Percentiles rank a stretch among this genome's conserved stretches.
Conservation (phyloP, 139 green algal species). For the Penium margaritaceum region DNA sequence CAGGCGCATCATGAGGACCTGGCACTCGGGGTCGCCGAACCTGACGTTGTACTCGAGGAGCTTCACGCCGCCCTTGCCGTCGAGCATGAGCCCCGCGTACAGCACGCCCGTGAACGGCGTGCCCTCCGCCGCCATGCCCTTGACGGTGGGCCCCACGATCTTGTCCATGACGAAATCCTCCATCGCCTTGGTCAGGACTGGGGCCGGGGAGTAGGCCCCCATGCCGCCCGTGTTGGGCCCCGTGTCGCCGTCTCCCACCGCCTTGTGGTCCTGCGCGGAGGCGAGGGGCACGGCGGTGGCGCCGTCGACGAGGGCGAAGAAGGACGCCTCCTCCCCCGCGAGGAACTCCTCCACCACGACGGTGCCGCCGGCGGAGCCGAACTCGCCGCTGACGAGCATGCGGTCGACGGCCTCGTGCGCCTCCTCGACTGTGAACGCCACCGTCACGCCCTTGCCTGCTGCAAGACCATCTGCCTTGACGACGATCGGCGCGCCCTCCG, state of each 20-base stretch:
- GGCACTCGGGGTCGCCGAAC: slow-evolving; percentile 96
- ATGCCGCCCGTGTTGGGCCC: slow-evolving; percentile 96
- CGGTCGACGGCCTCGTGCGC: slow-evolving; percentile 72
- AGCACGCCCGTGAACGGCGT: slow-evolving; percentile 78
- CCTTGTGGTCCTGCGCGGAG: slow-evolving; percentile 85
- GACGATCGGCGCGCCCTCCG: slow-evolving; percentile 76
- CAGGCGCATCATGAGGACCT: slow-evolving; percentile 82
- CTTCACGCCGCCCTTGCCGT: slow-evolving; percentile 61
- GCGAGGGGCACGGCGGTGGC: slow-evolving; percentile 44
- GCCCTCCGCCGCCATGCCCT: slow-evolving; percentile 76
- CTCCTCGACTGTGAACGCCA: slow-evolving; percentile 70
- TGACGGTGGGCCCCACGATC: slow-evolving; percentile 77
- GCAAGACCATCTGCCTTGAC: slow-evolving; percentile 92
- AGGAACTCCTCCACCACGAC: slow-evolving; percentile 94
- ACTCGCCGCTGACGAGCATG: slow-evolving; percentile 67
- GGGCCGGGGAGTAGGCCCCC: slow-evolving; percentile 89
- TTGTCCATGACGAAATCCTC: slow-evolving; percentile 67
- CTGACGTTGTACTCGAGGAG: slow-evolving; percentile 95
- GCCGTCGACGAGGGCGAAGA: slow-evolving; percentile 90
- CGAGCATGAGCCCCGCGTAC: slow-evolving; percentile 95
- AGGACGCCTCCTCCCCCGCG: slow-evolving; percentile 84
- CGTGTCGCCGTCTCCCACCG: slow-evolving; percentile 82
- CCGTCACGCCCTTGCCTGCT: slow-evolving; percentile 86
- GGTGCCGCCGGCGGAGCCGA: slow-evolving; percentile 66
- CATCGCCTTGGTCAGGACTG: slow-evolving; percentile 74